Conservation (phyloP, 2,329 filamentous ascomycete species). For the Penicillium sp. region DNA sequence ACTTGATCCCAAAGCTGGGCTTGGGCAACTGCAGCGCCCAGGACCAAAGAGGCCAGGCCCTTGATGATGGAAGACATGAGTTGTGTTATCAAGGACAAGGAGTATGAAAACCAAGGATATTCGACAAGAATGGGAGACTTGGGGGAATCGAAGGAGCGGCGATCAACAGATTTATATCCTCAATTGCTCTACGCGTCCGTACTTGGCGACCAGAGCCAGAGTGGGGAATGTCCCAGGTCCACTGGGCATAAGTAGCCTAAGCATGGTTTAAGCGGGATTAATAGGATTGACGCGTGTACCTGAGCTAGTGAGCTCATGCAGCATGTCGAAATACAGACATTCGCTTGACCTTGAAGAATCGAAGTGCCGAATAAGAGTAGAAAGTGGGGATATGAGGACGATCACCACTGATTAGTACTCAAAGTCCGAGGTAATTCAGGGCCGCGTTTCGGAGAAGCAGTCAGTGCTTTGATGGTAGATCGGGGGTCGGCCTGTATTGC, state of each 20-base stretch:
- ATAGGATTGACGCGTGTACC: background rate
- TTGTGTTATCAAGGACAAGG: too few species aligned
- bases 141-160: too few species aligned
- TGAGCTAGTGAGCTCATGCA: background rate
- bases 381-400: background rate
- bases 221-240: background rate
- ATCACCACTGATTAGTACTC: background rate
- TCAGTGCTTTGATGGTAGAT: background rate
- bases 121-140: too few species aligned
- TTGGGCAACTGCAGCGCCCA: too few species aligned
- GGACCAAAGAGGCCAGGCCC: too few species aligned
- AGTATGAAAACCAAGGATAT: too few species aligned
- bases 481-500: background rate
- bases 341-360: background rate
- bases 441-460: constrained; percentile 1
- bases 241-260: background rate
- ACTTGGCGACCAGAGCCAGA: background rate
- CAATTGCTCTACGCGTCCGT: background rate
- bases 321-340: background rate
- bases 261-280: background rate
- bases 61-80: too few species aligned
- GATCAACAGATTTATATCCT: too few species aligned
- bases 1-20: too few species aligned
- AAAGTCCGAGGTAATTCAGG: background rate
- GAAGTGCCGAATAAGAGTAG: background rate